Base-by-base conservation (phyloP, 352 stramenopile genomes). In the Pythium guiyangense region DNA sequence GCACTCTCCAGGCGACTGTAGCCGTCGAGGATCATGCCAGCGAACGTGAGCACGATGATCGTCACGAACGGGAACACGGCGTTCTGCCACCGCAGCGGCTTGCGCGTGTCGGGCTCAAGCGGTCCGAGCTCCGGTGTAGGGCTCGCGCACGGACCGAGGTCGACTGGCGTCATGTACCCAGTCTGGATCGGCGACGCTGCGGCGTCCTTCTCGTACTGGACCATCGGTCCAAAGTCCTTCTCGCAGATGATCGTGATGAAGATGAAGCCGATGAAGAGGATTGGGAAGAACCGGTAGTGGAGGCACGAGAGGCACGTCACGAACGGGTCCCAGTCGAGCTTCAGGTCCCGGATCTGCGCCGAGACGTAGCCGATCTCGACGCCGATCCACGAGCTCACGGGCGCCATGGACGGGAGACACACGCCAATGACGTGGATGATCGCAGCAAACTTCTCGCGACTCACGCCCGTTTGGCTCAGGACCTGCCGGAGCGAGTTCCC, bases 211-310 rank as follows among this genome's bases (percentile, higher is more conserved):
- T 94, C 84, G 54, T 86, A 94, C 64, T 93, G 76, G 26, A 90
- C 77, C 84, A 94, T 96, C 15, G 86, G 85, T 2, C 85, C 81
- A 56, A 95, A 91, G 66, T 96, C 82, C 54, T 88, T 91, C 49
- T 93, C 84, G 56, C 79, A 91, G 59, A 94, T 87, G 54, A 94
- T 92, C 48, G 82, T 93, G 62, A 96, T 94, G 73, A 94, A 94
- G 65, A 96, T 92, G 57, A 92, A 87, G 18, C 78, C 81, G 48
- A 96, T 87, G 59, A 96, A 92, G 18, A 96, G 69, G 46, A 96
- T 89, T 39, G 84, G 82, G 60, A 96, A 94, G 68, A 94, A 92
- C 0, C 84, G 84, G 70, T 90, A 94, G 64, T 94, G 81, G 37
- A 92, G 64, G 29, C 81, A 91, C 51, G 79, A 91, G 34, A 94